These are phyloP conservation scores for Aspergillus sp. DNA, from an alignment of 2,329 filamentous ascomycete species.

Conservation along the genomic window DNA sequence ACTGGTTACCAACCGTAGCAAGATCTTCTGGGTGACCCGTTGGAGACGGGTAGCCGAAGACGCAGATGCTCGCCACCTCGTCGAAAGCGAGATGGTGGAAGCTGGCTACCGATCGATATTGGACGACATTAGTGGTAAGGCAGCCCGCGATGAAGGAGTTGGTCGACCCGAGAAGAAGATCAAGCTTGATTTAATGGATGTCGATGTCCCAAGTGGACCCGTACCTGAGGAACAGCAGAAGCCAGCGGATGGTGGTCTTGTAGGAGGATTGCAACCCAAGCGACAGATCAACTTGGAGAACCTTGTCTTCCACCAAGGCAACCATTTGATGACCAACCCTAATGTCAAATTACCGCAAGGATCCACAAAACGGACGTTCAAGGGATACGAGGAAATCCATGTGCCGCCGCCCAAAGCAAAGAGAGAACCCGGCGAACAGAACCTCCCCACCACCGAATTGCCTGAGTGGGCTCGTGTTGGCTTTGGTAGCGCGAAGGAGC, in stretches of 20 bases:
- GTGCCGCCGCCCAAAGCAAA: slow-evolving; percentile 89
- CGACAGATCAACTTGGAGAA: slow-evolving; percentile 92
- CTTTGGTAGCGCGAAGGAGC: slow-evolving; percentile 77
- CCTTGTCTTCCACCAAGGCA: slow-evolving; percentile 93
- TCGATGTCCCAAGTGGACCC: slow-evolving; percentile 66
- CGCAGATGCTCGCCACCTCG: slow-evolving; percentile 63
- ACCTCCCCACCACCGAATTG: slow-evolving; percentile 80
- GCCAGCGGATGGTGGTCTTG: slow-evolving; percentile 60
- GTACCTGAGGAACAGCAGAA: slow-evolving; percentile 45
- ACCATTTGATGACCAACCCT: slow-evolving; percentile 98
- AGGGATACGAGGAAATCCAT: slow-evolving; percentile 98
- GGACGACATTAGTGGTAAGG: slow-evolving; percentile 77
- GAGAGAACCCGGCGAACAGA: slow-evolving; percentile 70
- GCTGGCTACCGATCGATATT: slow-evolving; percentile 82
- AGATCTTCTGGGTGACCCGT: slow-evolving; percentile 90
- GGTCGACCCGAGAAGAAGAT: slow-evolving; percentile 72
- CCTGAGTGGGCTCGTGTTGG: slow-evolving; percentile 87
- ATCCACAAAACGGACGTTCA: slow-evolving; percentile 91
- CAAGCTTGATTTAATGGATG: slow-evolving; percentile 79
- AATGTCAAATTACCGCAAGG: slow-evolving; percentile 91
- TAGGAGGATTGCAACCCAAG: slow-evolving; percentile 79
- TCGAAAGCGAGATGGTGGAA: slow-evolving; percentile 88
- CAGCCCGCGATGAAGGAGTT: slow-evolving; percentile 49
- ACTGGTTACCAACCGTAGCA: slow-evolving; percentile 85
- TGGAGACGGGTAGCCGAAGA: slow-evolving; percentile 78